Evolutionary conservation across 495 filamentous ascomycete species (phyloP).

Genomic region (Neurospora cerealis): DNA sequence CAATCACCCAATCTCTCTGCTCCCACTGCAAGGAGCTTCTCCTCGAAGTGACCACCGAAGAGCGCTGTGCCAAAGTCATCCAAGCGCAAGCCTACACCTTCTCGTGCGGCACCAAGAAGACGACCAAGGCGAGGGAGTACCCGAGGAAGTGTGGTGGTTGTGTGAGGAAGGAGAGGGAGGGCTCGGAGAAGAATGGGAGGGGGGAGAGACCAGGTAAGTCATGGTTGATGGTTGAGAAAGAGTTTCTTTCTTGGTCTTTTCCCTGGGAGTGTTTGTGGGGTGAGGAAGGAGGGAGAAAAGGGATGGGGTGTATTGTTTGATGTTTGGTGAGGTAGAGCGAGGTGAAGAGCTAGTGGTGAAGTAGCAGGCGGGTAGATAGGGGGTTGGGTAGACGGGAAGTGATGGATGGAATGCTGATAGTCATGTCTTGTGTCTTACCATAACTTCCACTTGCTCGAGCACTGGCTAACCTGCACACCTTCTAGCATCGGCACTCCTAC

Average conservation of each 20-base stretch:
- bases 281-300: no score
- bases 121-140: background rate
- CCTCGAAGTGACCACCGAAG: background rate
- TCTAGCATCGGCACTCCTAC: background rate
- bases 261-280: no score
- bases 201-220: background rate
- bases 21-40: background rate
- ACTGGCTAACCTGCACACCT: background rate
- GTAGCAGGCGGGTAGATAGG: no score
- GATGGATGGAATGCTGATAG: no score
- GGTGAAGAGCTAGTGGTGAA: no score
- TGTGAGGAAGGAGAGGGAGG: background rate
- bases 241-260: no score
- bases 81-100: background rate
- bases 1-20: background rate
- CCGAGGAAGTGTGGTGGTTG: background rate
- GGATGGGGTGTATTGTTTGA: no score
- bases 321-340: no score
- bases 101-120: background rate
- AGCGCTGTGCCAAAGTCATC: background rate
- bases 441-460: no score
- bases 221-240: no score
- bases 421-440: no score
- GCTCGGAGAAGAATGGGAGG: background rate
- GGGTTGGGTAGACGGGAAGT: no score